Percentiles rank a stretch among this genome's conserved stretches.
These are phyloP conservation scores for Aspergillus thermomutatus DNA, from an alignment of 2,329 filamentous ascomycete genomes.

Conservation along the genomic window DNA sequence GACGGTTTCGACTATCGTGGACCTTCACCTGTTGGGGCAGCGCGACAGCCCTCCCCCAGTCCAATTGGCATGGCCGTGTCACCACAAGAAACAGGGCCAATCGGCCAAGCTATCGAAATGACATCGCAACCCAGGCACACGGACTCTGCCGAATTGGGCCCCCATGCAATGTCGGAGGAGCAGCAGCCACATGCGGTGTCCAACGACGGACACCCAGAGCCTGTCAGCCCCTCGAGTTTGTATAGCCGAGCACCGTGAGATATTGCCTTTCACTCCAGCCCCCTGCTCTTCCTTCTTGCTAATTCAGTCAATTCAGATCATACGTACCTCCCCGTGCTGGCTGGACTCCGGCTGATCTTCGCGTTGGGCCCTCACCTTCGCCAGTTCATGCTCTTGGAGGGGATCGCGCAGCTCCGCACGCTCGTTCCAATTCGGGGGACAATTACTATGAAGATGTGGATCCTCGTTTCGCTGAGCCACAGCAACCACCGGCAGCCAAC, in stretches of 20 bases:
- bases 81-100: constrained; percentile 34
- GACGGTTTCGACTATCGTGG: constrained; percentile 24
- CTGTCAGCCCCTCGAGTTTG: constrained; percentile 63
- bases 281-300: constrained; percentile 9
- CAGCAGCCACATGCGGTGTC: constrained; percentile 25
- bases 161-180: constrained; percentile 33
- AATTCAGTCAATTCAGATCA: constrained; percentile 15
- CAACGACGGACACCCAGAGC: constrained; percentile 21
- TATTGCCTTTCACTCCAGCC: not conserved
- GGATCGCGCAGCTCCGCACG: constrained; percentile 22
- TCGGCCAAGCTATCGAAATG: constrained; percentile 76
- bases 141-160: constrained; percentile 15
- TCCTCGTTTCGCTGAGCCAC: constrained; percentile 66
- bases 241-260: constrained; percentile 74
- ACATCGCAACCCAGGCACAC: constrained; percentile 60
- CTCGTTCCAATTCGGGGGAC: constrained; percentile 38
- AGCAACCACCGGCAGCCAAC: constrained; percentile 26
- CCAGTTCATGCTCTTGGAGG: constrained; percentile 17
- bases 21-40: constrained; percentile 16
- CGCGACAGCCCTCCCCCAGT: constrained; percentile 31
- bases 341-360: constrained; percentile 28
- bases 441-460: constrained; percentile 93
- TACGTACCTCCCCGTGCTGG: constrained; percentile 48
- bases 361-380: constrained; percentile 12
- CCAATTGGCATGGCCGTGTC: constrained; percentile 33